These are phyloP conservation scores for Talaromyces islandicus DNA, from an alignment of 2,329 filamentous ascomycete genomes.

Conservation along the genomic window DNA sequence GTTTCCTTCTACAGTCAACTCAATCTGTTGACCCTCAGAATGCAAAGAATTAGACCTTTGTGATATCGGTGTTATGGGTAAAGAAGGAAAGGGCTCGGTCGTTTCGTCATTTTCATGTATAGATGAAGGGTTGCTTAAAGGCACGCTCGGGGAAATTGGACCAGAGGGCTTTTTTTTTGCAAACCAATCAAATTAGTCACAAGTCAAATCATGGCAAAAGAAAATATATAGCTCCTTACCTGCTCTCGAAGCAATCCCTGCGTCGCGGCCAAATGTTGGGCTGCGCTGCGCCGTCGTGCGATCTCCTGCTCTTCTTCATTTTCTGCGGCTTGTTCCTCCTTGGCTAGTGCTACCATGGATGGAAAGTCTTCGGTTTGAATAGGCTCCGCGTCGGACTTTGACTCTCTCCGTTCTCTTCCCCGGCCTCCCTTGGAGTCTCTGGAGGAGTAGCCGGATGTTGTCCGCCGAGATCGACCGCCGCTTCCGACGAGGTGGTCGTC, in stretches of 20 bases:
- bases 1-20: background rate
- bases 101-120: constrained; percentile 14
- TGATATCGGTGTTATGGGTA: constrained; percentile 19
- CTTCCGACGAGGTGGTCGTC: constrained; percentile 62
- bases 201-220: background rate
- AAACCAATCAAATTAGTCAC: background rate
- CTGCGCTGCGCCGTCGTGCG: constrained; percentile 48
- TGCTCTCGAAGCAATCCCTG: constrained; percentile 42
- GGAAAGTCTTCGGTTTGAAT: constrained; percentile 33
- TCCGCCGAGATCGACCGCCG: constrained; percentile 45
- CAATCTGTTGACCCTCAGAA: background rate
- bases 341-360: constrained; percentile 50
- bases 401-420: constrained; percentile 26
- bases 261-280: constrained; percentile 49
- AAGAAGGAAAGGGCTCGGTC: constrained; percentile 29
- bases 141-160: constrained; percentile 1
- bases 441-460: constrained; percentile 40
- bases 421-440: constrained; percentile 27
- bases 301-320: constrained; percentile 53
- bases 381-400: constrained; percentile 21
- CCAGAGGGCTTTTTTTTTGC: constrained; percentile 3
- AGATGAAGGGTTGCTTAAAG: constrained; percentile 8
- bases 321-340: constrained; percentile 51
- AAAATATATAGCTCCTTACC: constrained; percentile 17
- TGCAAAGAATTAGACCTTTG: constrained; percentile 1